Evolutionary conservation across 306 rosid genomes (phyloP).

Genomic region (Dryas octopetala): DNA sequence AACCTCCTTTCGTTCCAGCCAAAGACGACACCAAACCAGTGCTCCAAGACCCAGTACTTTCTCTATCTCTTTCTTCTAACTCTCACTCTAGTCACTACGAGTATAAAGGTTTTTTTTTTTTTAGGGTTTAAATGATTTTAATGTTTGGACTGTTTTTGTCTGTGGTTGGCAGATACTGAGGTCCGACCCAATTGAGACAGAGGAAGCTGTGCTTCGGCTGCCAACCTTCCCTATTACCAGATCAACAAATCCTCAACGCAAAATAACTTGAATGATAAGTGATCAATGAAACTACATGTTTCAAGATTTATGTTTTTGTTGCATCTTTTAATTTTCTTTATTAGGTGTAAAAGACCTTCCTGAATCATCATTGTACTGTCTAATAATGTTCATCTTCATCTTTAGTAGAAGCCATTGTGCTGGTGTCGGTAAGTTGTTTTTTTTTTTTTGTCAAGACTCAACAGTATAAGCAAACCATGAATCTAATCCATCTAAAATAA

Average conservation of each 20-base stretch:
- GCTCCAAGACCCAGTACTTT: constrained; percentile 81
- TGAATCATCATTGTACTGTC: too few species aligned
- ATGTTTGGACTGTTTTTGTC: neutral
- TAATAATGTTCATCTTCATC: too few species aligned
- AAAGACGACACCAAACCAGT: constrained; percentile 83
- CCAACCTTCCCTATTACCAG: constrained; percentile 52
- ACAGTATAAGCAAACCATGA: too few species aligned
- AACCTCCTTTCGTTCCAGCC: constrained; percentile 72
- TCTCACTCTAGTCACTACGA: neutral
- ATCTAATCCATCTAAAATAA: too few species aligned
- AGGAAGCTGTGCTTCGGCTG: constrained; percentile 77
- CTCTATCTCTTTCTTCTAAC: neutral
- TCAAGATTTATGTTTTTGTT: neutral
- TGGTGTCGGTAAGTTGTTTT: too few species aligned
- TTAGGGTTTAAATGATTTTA: neutral
- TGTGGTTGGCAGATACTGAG: constrained; percentile 61
- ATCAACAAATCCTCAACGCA: constrained; percentile 5
- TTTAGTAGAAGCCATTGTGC: too few species aligned
- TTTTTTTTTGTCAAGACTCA: too few species aligned
- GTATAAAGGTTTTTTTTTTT: neutral
- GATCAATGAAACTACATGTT: neutral
- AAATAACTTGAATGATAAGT: neutral
- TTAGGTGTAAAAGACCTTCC: neutral
- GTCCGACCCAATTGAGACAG: constrained; percentile 84
- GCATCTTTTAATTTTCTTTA: too few species aligned